Percentiles rank a stretch among this genome's conserved stretches.
These are phyloP conservation scores for Setomelanomma holmii DNA, from an alignment of 2,329 filamentous ascomycete genomes.

Conservation along the genomic window DNA sequence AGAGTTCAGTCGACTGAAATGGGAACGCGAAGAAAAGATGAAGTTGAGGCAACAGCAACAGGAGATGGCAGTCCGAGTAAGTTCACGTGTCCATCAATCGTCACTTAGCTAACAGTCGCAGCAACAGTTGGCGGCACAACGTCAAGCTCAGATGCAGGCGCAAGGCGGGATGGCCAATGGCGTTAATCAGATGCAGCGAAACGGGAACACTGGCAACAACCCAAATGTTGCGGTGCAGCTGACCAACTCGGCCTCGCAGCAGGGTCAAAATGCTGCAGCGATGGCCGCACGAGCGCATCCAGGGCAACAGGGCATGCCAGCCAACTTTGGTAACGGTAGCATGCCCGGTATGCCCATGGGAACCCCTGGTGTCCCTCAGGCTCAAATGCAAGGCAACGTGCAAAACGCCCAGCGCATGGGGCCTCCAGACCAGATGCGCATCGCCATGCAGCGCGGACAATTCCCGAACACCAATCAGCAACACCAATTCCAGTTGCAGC, in stretches of 20 bases:
- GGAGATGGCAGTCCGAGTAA: slow-evolving; percentile 59
- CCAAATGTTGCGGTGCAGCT: slow-evolving; percentile 38
- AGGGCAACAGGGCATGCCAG: slow-evolving; percentile 54
- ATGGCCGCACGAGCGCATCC: slow-evolving; percentile 46
- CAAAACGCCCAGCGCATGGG: slow-evolving; percentile 65
- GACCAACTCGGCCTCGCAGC: slow-evolving; percentile 37
- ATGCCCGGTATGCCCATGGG: slow-evolving; percentile 62
- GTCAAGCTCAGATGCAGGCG: slow-evolving; percentile 47
- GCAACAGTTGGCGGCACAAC: slow-evolving; percentile 45
- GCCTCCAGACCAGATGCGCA: slow-evolving; percentile 48
- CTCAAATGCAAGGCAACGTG: slow-evolving; percentile 70
- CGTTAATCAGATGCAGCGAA: slow-evolving; percentile 51
- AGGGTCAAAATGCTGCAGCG: slow-evolving; percentile 37
- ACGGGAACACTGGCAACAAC: slow-evolving; percentile 47
- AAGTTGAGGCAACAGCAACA: slow-evolving; percentile 64
- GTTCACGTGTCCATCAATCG: slow-evolving; percentile 3
- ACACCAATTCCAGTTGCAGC: slow-evolving; percentile 47
- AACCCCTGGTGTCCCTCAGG: slow-evolving; percentile 69
- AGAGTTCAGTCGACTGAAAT: slow-evolving; percentile 88
- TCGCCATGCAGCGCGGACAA: slow-evolving; percentile 48
- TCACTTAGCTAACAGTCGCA: slow-evolving; percentile 29
- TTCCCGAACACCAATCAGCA: slow-evolving; percentile 41
- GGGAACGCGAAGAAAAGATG: slow-evolving; percentile 79
- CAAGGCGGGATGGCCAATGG: slow-evolving; percentile 48
- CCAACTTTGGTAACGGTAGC: slow-evolving; percentile 56